Conservation (phyloP, 2,329 filamentous ascomycete genomes). For the Aspergillus fructus region DNA sequence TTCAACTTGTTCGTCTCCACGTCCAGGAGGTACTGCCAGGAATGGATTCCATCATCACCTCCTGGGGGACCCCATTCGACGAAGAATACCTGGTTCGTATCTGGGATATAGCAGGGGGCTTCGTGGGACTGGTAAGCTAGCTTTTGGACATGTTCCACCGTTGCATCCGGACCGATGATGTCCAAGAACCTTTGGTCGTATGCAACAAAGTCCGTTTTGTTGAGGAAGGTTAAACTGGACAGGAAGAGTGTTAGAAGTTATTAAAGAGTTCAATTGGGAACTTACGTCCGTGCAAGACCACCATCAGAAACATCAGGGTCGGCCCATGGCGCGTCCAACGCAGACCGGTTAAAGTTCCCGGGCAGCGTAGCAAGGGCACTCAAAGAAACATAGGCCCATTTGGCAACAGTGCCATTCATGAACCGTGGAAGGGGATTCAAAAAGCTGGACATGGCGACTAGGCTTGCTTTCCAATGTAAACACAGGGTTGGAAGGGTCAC, state of each 20-base stretch:
- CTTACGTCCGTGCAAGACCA: slow-evolving; percentile 1
- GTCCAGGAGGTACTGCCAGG: slow-evolving; percentile 15
- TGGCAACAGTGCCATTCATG: slow-evolving; percentile 5
- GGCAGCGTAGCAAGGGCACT: slow-evolving; percentile 9
- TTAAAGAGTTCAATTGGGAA: neutral
- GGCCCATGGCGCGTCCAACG: slow-evolving; percentile 10
- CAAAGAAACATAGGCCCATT: slow-evolving; percentile 13
- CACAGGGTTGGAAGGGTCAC: no score
- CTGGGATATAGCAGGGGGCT: slow-evolving; percentile 10
- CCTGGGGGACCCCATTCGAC: slow-evolving; percentile 17
- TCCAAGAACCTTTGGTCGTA: slow-evolving; percentile 14
- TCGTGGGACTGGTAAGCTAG: slow-evolving; percentile 12
- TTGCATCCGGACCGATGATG: slow-evolving; percentile 12
- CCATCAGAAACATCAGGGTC: neutral
- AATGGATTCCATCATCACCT: slow-evolving; percentile 11
- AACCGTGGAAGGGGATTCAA: slow-evolving; percentile 5
- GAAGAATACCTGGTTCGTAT: slow-evolving; percentile 14
- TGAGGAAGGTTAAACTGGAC: neutral
- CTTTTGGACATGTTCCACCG: slow-evolving; percentile 12
- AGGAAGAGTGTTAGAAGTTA: no score
- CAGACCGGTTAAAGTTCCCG: slow-evolving; percentile 12
- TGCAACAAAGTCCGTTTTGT: slow-evolving; percentile 13
- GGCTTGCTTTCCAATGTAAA: no score
- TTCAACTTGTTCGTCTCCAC: slow-evolving; percentile 5
- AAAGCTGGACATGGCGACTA: neutral